These are phyloP conservation scores for Fusarium euwallaceae DNA, from an alignment of 2,329 filamentous ascomycete genomes.

Conservation along the genomic window DNA sequence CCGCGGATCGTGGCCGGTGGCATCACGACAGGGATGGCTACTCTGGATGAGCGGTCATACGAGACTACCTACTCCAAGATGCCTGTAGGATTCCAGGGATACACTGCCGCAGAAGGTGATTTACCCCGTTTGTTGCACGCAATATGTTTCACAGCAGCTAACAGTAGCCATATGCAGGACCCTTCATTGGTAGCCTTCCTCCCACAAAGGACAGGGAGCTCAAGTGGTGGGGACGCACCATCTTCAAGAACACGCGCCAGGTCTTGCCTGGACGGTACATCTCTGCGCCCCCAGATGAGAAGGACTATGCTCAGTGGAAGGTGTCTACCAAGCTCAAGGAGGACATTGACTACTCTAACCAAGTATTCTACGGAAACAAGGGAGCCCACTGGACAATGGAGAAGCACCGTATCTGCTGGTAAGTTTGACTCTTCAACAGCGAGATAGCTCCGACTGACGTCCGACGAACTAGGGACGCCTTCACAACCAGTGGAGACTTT, in stretches of 20 bases:
- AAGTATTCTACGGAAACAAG: constrained; percentile 70
- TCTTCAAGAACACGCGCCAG: constrained; percentile 69
- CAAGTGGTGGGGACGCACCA: constrained; percentile 73
- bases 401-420: constrained; percentile 77
- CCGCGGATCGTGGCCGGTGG: constrained; percentile 69
- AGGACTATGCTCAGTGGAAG: constrained; percentile 74
- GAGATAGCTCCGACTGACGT: constrained; percentile 15
- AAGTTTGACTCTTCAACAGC: constrained; percentile 41
- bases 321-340: constrained; percentile 67
- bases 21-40: constrained; percentile 69
- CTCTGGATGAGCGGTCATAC: constrained; percentile 62
- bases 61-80: constrained; percentile 58
- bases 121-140: constrained; percentile 30
- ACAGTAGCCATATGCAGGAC: constrained; percentile 54
- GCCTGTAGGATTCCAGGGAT: constrained; percentile 62
- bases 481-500: constrained; percentile 72
- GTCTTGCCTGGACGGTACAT: constrained; percentile 65
- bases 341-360: constrained; percentile 69
- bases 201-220: constrained; percentile 64
- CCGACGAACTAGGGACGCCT: constrained; percentile 68
- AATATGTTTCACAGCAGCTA: constrained; percentile 32
- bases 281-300: constrained; percentile 67
- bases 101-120: constrained; percentile 52
- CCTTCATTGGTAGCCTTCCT: constrained; percentile 70
- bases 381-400: constrained; percentile 69